Evolutionary conservation across 371 early-diverging fungal genomes (phyloP), one percentile per base, ranked within the genome.

Genomic region (Circinella minor): DNA sequence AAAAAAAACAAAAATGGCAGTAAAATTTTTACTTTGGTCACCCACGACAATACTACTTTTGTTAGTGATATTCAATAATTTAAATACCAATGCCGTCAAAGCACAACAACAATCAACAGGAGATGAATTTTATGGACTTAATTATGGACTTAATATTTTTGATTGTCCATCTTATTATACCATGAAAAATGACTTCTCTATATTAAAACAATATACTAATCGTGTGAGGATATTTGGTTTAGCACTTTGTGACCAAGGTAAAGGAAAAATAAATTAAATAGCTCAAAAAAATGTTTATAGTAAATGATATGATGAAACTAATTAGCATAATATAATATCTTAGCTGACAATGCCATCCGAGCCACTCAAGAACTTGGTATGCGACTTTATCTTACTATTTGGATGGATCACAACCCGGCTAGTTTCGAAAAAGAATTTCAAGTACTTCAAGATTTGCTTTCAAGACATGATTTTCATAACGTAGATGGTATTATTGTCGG

Each of bases 401-500:
- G 89, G 90, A 75, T 90, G 49, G 82, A 82, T 71, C 65, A 74
- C 48, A 18, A 66, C 39, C 82, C 81, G 4, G 76, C 70, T 2
- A 81, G 82, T 0, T 88, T 83, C 66, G 64, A 81, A 13, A 66
- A 54, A 10, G 89, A 89, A 65, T 74, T 73, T 71, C 66, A 69
- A 10, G 85, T 81, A 48, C 74, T 90, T 9, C 18, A 78, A 8
- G 69, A 74, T 9, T 69, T 88, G 3, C 66, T 86, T 4, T 61
- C 71, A 7, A 70, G 74, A 43, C 71, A 78, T 59, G 47, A 43
- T 15, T 18, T 17, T 57, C 68, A 5, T 75, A 84, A 82, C n/a
- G 86, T 89, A 3, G 76, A 77, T 37, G 83, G 81, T 18, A 68
- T 88, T 49, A 80, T 89, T 70, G 88, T 88, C 34, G 90, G 90